Conservation (phyloP, 352 stramenopile species). For the Stramenopiles sp. region DNA sequence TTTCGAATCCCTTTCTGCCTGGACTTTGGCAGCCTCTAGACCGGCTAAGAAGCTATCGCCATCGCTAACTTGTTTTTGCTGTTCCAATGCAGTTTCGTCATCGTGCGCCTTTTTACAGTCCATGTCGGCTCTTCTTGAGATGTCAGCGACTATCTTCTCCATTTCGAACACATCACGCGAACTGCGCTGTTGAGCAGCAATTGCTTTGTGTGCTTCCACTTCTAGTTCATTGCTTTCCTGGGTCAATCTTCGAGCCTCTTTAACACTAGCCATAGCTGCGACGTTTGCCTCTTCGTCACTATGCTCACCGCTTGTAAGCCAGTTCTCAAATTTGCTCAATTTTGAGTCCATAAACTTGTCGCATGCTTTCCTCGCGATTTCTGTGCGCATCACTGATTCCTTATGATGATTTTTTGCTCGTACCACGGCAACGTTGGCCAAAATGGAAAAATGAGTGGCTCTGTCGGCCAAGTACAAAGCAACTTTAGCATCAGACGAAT, state of each 20-base stretch:
- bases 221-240: not conserved
- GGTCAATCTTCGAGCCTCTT: not conserved
- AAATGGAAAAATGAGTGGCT: not conserved
- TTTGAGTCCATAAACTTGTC: not conserved
- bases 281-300: not conserved
- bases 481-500: not conserved
- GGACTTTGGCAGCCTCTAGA: not conserved
- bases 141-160: not conserved
- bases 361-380: not conserved
- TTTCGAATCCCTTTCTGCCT: not conserved
- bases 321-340: not conserved
- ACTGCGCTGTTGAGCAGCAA: not conserved
- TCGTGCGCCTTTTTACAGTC: not conserved
- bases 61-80: slow-evolving; percentile 1
- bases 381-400: not conserved
- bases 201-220: not conserved
- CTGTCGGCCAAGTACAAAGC: not conserved
- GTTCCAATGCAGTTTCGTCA: not conserved
- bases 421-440: not conserved
- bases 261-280: not conserved
- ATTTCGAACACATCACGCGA: not conserved
- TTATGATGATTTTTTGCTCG: not conserved
- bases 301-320: not conserved
- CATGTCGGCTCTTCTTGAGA: not conserved
- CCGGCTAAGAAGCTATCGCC: not conserved